Conservation (phyloP, 352 stramenopile species). For the Pythium aquatile region DNA sequence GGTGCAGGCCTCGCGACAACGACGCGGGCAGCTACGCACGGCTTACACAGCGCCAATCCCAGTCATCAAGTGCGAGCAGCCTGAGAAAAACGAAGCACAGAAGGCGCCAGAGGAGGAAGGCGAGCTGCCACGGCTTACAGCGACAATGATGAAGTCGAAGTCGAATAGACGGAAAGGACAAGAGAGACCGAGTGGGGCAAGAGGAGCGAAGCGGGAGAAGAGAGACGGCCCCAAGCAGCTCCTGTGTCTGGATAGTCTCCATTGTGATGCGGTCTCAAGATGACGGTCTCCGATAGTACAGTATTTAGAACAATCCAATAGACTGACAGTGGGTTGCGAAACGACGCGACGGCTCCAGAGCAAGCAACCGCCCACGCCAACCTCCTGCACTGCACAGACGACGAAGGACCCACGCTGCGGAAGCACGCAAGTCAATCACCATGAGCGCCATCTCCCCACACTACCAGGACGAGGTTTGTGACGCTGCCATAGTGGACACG, state of each 20-base stretch:
- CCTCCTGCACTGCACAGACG: background rate
- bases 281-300: conserved; percentile 2
- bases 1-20: conserved; percentile 9
- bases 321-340: background rate
- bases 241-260: background rate
- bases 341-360: conserved; percentile 13
- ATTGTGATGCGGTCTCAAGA: background rate
- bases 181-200: background rate
- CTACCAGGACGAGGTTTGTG: conserved; percentile 67
- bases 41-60: conserved; percentile 6
- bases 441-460: conserved; percentile 24
- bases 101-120: background rate
- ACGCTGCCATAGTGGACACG: background rate
- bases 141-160: background rate
- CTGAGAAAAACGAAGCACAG: background rate
- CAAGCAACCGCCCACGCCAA: background rate
- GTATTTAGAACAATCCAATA: background rate
- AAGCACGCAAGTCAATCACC: background rate
- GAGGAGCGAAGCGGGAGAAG: background rate
- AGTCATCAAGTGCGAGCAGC: background rate
- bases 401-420: background rate
- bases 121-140: background rate
- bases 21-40: conserved; percentile 5
- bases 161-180: background rate
- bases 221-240: background rate